These are phyloP conservation scores for Cenchrus americanus DNA, from an alignment of 176 grass and related monocot species.

Conservation along the genomic window DNA sequence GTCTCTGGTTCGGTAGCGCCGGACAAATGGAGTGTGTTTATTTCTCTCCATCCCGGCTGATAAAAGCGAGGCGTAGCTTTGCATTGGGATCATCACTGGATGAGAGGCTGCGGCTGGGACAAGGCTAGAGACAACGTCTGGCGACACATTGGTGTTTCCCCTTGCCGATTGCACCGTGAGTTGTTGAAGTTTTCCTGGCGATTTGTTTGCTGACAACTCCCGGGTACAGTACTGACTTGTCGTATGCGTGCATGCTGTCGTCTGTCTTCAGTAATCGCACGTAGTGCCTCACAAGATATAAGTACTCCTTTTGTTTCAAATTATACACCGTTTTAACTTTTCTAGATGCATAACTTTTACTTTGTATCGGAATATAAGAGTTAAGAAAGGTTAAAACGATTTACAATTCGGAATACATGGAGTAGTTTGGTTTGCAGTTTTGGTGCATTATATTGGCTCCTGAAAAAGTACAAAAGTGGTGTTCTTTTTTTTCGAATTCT, in stretches of 20 bases:
- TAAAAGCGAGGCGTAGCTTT: neutral
- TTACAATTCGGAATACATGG: no score
- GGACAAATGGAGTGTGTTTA: neutral
- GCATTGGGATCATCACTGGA: neutral
- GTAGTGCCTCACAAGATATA: no score
- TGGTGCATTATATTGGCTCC: no score
- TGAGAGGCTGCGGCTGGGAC: neutral
- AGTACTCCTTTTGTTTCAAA: no score
- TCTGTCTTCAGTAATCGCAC: no score
- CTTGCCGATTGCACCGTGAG: neutral
- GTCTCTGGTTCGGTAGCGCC: neutral
- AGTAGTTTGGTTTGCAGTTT: no score
- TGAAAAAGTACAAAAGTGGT: no score
- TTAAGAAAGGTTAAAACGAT: no score
- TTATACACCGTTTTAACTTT: no score
- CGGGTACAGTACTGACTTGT: neutral
- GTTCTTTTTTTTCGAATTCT: no score
- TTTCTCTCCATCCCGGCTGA: neutral
- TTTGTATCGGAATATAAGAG: no score
- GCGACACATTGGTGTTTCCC: neutral
- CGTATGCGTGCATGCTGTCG: neutral
- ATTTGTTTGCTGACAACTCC: neutral
- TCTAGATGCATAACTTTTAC: no score
- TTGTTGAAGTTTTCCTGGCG: neutral
- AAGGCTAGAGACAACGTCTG: neutral